Conservation (phyloP, 257 asterid species). For the Solanum piurae region DNA sequence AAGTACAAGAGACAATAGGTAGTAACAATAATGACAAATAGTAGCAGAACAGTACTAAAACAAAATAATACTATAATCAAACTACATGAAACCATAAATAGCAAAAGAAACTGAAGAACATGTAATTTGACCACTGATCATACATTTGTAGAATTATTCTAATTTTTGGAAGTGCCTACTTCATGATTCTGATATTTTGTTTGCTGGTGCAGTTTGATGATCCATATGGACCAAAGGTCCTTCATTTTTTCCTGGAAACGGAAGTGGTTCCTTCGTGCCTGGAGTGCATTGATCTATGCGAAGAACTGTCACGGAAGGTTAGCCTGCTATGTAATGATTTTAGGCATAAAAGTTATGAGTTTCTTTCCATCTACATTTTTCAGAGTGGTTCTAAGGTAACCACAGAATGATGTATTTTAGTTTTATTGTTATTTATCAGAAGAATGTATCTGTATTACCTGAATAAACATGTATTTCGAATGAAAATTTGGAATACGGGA, state of each 20-base stretch:
- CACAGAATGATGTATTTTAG: background rate
- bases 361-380: background rate
- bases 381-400: background rate
- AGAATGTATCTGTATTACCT: background rate
- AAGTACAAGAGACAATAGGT: no score
- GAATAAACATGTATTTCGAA: background rate
- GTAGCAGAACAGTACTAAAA: no score
- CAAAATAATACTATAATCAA: no score
- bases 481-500: background rate
- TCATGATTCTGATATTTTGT: no score
- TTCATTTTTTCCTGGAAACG: background rate
- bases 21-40: no score
- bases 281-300: background rate
- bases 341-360: no score
- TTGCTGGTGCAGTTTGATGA: slow-evolving; percentile 1
- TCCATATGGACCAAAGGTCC: background rate
- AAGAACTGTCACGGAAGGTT: background rate
- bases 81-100: no score
- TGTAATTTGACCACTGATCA: no score
- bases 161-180: no score
- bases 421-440: background rate
- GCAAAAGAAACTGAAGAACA: no score
- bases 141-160: no score
- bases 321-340: no score
- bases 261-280: background rate